Evolutionary conservation across 306 rosid genomes (phyloP), one percentile per base, ranked within the genome.

Genomic region (Gastrolobium bilobum): DNA sequence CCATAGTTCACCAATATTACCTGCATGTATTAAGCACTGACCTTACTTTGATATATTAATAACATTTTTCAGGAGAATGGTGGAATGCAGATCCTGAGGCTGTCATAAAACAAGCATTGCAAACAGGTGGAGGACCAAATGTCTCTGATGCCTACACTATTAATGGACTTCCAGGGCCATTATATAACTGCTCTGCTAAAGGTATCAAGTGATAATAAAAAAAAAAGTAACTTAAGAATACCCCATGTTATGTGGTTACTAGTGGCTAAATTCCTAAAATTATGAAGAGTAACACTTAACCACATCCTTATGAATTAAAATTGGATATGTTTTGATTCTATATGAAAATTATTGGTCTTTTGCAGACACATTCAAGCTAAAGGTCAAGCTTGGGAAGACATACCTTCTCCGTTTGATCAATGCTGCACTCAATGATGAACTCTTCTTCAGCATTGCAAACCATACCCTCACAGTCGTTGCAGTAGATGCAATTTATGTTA

Each of bases 371-470:
- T 92, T 88, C 82, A 89, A 83, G 82, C 75, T 90, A 29, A 87
- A 84, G 75, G 95, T 88, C 40, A 81, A 86, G 79, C 69, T 76
- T 0, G 90, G 93, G 52, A 90, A 86, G 65, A 83, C 89, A 0
- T 87, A 91, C 69, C 91, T 89, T 58, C 82, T 91, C 0, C 94
- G 92, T 3, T 14, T 91, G 13, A 86, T 91, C 82, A 91, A 91
- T 5, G 94, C 92, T 0, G 94, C 94, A 42, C 91, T 91, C 4
- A 86, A 92, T 37, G 90, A 87, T 0, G 91, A 90, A 61, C 84
- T 88, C 6, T 92, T 92, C 81, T 89, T 90, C 79, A 87, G 91
- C 87, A 84, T 92, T 13, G 93, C 95, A 52, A 88, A 89, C 37
- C 95, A 92, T 69, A 87, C 83, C 6, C 86, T 92, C 48, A 86